Conservation (phyloP, 1,284 basidiomycete species). For the Melampsora americana region DNA sequence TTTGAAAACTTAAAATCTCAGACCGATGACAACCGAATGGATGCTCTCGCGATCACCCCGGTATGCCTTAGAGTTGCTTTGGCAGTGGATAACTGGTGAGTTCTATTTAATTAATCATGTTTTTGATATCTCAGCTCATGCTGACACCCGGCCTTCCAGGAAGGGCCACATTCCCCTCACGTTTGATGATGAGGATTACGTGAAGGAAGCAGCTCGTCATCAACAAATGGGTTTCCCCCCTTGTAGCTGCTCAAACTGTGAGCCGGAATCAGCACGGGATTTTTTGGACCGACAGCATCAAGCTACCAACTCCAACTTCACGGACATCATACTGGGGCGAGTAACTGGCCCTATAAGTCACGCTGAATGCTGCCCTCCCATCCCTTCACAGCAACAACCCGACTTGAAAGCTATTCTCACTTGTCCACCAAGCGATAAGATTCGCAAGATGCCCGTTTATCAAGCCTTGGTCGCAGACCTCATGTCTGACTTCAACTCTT, state of each 20-base stretch:
- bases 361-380: not conserved
- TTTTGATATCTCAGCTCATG: too few species aligned
- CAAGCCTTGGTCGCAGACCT: not conserved
- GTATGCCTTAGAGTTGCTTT: constrained; percentile 1
- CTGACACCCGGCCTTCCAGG: too few species aligned
- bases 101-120: too few species aligned
- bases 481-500: not conserved
- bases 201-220: not conserved
- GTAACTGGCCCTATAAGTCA: not conserved
- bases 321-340: not conserved
- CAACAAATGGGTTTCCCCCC: not conserved
- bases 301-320: not conserved
- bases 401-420: not conserved
- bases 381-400: not conserved
- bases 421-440: not conserved
- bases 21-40: constrained; percentile 17
- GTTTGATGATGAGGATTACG: not conserved
- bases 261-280: not conserved
- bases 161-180: not conserved
- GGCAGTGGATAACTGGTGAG: too few species aligned
- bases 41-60: constrained; percentile 15
- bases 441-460: not conserved
- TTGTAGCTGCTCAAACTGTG: constrained; percentile 25
- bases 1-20: not conserved
- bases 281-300: constrained; percentile 4